phyloP scores from a whole-genome alignment of 495 filamentous ascomycete species.

The Penicillium cinerascens region DNA sequence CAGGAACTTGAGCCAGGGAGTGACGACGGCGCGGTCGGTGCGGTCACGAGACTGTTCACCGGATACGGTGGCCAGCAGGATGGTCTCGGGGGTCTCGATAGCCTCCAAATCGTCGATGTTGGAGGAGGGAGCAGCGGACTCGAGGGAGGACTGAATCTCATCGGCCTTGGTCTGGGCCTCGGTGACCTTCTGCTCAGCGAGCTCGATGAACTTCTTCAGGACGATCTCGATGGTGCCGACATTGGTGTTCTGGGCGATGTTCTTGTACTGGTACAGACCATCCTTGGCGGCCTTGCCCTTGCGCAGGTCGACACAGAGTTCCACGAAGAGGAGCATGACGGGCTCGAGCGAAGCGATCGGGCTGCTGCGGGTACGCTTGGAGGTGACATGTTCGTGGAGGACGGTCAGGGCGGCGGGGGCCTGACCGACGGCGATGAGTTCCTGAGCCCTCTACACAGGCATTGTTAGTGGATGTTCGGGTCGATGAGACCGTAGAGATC shows the following conservation, averaged over 20 bases:
- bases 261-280: constrained; percentile 98
- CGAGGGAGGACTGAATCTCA: constrained; percentile 83
- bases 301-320: constrained; percentile 91
- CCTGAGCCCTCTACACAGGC: constrained; percentile 72
- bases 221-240: constrained; percentile 97
- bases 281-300: constrained; percentile 98
- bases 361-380: constrained; percentile 94
- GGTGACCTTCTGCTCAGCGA: constrained; percentile 93
- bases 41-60: constrained; percentile 95
- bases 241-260: constrained; percentile 97
- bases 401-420: constrained; percentile 85
- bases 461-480: background rate
- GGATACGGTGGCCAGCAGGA: constrained; percentile 94
- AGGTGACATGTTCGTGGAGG: constrained; percentile 98
- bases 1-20: constrained; percentile 97
- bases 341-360: constrained; percentile 96
- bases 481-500: background rate
- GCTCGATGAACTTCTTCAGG: constrained; percentile 94
- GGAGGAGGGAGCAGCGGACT: constrained; percentile 62
- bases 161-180: constrained; percentile 95
- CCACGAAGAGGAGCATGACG: constrained; percentile 96
- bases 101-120: constrained; percentile 95
- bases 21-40: constrained; percentile 96
- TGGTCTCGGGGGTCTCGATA: constrained; percentile 95
- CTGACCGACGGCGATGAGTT: constrained; percentile 97